Percentiles rank a stretch among this genome's conserved stretches.
phyloP scores from a whole-genome alignment of 306 rosid species.

The Trichosanthes truncata region DNA sequence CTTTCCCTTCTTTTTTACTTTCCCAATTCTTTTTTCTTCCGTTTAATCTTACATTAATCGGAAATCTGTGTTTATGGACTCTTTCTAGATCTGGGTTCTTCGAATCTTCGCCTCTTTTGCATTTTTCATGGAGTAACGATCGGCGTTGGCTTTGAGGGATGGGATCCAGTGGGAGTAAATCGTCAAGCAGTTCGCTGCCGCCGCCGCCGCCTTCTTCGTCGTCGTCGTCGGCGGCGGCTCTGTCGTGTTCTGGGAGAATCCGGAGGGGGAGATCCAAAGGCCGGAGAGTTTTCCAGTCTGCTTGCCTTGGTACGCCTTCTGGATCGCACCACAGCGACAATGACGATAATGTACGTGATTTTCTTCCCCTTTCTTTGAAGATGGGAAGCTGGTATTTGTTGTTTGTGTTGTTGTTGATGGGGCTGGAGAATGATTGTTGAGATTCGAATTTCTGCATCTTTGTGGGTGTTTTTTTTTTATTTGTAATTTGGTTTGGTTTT shows the following conservation, averaged over 20 bases:
- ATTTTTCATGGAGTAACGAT: not conserved
- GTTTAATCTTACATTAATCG: not conserved
- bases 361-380: not conserved
- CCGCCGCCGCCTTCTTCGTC: conserved; percentile 25
- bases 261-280: conserved; percentile 44
- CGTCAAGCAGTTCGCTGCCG: conserved; percentile 21
- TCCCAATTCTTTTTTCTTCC: not conserved
- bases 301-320: conserved; percentile 66
- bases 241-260: conserved; percentile 24
- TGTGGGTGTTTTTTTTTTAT: not conserved
- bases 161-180: conserved; percentile 89
- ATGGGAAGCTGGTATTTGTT: not conserved
- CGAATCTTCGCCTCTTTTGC: not conserved
- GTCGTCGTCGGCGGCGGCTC: conserved; percentile 1
- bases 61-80: not conserved
- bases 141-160: conserved; percentile 16
- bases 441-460: not conserved
- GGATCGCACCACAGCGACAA: conserved; percentile 65
- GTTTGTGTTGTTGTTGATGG: not conserved
- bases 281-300: conserved; percentile 45
- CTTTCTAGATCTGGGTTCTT: not conserved
- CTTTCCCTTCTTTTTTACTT: conserved; percentile 1
- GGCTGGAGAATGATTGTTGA: not conserved
- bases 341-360: conserved; percentile 47
- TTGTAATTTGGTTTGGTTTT: not conserved